Conservation (phyloP, 2,329 filamentous ascomycete genomes). For the Exophiala alcalophila region DNA sequence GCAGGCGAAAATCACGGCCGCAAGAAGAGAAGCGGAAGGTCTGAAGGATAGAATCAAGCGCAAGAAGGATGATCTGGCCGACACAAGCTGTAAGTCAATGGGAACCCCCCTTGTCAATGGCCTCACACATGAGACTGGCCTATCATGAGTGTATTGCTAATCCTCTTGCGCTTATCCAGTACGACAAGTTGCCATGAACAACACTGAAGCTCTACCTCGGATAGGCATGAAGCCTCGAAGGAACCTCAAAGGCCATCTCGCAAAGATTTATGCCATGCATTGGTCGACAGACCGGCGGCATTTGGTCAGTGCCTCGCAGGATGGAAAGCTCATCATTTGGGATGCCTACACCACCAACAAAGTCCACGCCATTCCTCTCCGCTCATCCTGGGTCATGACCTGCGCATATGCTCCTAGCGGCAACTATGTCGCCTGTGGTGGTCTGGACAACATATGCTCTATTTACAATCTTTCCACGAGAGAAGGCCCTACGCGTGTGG, state of each 20-base stretch:
- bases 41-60: constrained; percentile 98
- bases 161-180: constrained; percentile 55
- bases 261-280: constrained; percentile 99
- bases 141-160: constrained; percentile 26
- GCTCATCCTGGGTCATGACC: constrained; percentile 99
- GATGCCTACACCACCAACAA: constrained; percentile 99
- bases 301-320: constrained; percentile 95
- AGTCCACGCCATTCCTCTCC: constrained; percentile 94
- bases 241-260: constrained; percentile 94
- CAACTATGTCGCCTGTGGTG: constrained; percentile 97
- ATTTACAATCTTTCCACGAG: constrained; percentile 98
- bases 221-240: constrained; percentile 97
- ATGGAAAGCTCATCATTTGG: constrained; percentile 99
- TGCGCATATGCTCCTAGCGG: constrained; percentile 98
- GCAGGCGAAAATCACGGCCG: constrained; percentile 88
- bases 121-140: not conserved
- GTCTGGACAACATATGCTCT: constrained; percentile 98
- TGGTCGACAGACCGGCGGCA: constrained; percentile 98
- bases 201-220: constrained; percentile 86
- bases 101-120: not conserved
- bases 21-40: constrained; percentile 94
- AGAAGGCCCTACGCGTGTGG: constrained; percentile 95
- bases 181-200: constrained; percentile 84
- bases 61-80: constrained; percentile 99
- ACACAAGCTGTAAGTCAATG: constrained; percentile 79